A percentile compares a stretch with the other conserved stretches of the same genome.
Conservation (phyloP, 148 eudicot genomes). For the Camellia japonica region DNA sequence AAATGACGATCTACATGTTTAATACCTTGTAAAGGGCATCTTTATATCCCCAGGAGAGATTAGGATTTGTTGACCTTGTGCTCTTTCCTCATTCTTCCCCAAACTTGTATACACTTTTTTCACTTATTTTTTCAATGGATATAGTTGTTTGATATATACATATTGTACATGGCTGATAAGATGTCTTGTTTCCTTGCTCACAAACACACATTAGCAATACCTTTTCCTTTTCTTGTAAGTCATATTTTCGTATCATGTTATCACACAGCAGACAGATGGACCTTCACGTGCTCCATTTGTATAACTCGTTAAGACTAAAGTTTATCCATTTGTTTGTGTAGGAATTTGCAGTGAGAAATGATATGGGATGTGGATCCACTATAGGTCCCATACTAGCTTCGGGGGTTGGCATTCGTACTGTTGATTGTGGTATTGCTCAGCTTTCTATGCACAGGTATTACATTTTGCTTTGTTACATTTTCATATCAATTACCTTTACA, state of each 20-base stretch:
- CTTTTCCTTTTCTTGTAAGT: background rate
- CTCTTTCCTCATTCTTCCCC: background rate
- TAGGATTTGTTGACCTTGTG: background rate
- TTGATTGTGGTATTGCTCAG: constrained; percentile 91
- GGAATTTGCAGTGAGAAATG: constrained; percentile 99
- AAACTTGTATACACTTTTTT: background rate
- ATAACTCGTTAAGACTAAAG: background rate
- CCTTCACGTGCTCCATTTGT: too few relatives aligned
- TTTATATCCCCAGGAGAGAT: background rate
- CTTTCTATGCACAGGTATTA: constrained; percentile 97
- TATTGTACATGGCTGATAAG: background rate
- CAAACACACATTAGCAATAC: background rate
- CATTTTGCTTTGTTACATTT: background rate
- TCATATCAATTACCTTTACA: background rate
- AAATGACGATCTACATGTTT: background rate
- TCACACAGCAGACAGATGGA: background rate
- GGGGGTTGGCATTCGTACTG: constrained; percentile 92
- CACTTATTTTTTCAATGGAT: background rate
- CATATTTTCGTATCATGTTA: background rate
- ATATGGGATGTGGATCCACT: constrained; percentile 99
- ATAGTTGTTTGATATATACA: background rate
- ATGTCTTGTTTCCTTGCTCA: background rate
- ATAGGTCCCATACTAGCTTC: constrained; percentile 98
- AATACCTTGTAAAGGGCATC: background rate
- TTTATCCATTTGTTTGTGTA: constrained; percentile 22